Conservation (phyloP, 306 rosid genomes). For the Prunus kanzakura region DNA sequence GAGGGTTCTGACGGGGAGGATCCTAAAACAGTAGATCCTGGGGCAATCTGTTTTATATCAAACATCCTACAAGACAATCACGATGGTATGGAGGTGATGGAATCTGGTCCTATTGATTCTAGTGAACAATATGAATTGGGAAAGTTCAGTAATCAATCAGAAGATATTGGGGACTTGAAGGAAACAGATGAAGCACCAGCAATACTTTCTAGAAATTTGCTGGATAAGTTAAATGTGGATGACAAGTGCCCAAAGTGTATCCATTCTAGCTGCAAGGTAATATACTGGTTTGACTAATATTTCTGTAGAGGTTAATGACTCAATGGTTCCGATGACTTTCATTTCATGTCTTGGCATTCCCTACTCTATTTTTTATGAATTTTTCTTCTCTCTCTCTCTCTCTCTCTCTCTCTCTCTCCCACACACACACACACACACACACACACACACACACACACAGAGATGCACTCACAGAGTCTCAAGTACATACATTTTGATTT, state of each 20-base stretch:
- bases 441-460: too few relatives aligned
- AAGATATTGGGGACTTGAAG: neutral
- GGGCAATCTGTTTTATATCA: constrained; percentile 21
- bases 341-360: too few relatives aligned
- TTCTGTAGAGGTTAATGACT: neutral
- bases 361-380: too few relatives aligned
- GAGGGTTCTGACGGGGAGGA: constrained; percentile 6
- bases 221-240: constrained; percentile 19
- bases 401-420: too few relatives aligned
- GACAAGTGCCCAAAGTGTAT: constrained; percentile 12
- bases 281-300: neutral
- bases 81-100: neutral
- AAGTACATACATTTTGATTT: neutral
- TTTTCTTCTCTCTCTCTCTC: too few relatives aligned
- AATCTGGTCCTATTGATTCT: constrained; percentile 2
- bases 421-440: too few relatives aligned
- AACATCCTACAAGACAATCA: constrained; percentile 19
- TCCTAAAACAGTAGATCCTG: constrained; percentile 18
- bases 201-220: constrained; percentile 1
- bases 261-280: constrained; percentile 26
- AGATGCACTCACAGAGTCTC: too few relatives aligned
- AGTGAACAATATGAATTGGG: constrained; percentile 4
- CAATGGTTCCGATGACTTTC: too few relatives aligned
- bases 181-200: constrained; percentile 13
- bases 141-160: constrained; percentile 11